Evolutionary conservation across 2,329 filamentous ascomycete genomes (phyloP).

Genomic region (Colletotrichum sp.): DNA sequence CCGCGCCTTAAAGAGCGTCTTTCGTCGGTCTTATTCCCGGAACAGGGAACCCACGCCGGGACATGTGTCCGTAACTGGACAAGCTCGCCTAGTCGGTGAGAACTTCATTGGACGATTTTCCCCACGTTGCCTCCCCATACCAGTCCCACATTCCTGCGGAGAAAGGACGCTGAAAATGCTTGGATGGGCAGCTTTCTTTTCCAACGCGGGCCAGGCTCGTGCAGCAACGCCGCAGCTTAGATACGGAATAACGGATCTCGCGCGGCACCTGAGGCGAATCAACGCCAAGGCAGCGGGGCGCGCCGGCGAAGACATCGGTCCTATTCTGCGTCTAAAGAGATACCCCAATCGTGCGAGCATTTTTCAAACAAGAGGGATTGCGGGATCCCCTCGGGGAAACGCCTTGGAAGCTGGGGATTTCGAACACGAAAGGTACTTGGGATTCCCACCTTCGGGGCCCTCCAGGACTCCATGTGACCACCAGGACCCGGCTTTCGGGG

Average conservation of each 20-base stretch:
- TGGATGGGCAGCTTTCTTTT: neutral
- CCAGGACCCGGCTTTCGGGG: neutral
- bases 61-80: neutral
- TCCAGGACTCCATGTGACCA: neutral
- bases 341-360: neutral
- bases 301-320: neutral
- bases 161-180: neutral
- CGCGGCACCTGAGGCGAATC: slow-evolving; percentile 4
- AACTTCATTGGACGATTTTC: neutral
- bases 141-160: neutral
- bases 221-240: neutral
- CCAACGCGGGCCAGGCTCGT: neutral
- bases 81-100: neutral
- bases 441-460: neutral
- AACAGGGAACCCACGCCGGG: neutral
- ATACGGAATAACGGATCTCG: neutral
- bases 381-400: slow-evolving; percentile 12
- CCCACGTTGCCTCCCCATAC: neutral
- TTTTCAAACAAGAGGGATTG: neutral
- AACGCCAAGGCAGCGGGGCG: neutral
- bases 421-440: neutral
- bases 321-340: neutral
- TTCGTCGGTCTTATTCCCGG: neutral
- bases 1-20: neutral
- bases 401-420: neutral